Percentiles rank a stretch among this genome's conserved stretches.
These are phyloP conservation scores for Solanum neorickii DNA, from an alignment of 257 asterid species.

Conservation along the genomic window DNA sequence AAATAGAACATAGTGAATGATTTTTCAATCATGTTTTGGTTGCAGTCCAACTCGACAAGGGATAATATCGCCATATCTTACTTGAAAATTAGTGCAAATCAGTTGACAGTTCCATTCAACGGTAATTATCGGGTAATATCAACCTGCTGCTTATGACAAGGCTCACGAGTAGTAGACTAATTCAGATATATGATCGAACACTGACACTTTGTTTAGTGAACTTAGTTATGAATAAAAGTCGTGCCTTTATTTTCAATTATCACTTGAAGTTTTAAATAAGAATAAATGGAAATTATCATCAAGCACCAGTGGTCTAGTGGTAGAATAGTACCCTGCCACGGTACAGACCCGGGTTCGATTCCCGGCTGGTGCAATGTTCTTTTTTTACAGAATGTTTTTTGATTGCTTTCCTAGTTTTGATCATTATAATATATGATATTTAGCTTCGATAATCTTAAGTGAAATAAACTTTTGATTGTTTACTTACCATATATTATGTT, in stretches of 20 bases:
- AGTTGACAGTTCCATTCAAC: neutral
- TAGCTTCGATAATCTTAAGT: neutral
- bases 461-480: neutral
- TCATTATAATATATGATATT: neutral
- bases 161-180: neutral
- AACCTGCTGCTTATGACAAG: neutral
- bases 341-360: slow-evolving; percentile 99
- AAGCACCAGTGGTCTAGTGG: slow-evolving; percentile 81
- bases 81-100: neutral
- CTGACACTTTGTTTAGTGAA: neutral
- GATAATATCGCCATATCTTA: neutral
- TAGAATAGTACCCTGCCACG: slow-evolving; percentile 98
- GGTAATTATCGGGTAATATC: neutral
- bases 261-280: fast-evolving
- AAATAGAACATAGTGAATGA: neutral
- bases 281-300: neutral
- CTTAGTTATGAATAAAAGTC: neutral
- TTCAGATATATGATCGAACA: neutral
- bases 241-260: fast-evolving
- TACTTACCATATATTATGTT: neutral
- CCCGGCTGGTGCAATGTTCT: slow-evolving; percentile 72
- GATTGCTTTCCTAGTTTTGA: neutral
- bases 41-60: neutral
- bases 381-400: neutral
- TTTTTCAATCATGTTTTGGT: neutral